phyloP scores from a whole-genome alignment of 139 green algal genomes.

The Spirogloea muscicola region DNA sequence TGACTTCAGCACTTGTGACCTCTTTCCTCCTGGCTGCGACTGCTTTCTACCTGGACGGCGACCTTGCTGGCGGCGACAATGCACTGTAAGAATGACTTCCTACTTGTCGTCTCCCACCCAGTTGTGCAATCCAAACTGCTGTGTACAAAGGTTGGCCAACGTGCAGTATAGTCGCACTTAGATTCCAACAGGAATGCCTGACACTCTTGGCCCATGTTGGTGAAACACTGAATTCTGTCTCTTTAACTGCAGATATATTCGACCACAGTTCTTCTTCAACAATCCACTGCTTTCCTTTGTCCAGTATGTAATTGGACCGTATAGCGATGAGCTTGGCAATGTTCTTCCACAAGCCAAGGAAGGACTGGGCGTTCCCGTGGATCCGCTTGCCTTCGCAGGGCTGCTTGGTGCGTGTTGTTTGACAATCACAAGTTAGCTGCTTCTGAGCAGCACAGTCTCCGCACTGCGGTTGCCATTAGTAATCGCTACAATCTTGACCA shows the following conservation, averaged over 20 bases:
- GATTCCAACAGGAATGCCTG: too few relatives aligned
- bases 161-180: too few relatives aligned
- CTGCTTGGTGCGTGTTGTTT: slow-evolving; percentile 32
- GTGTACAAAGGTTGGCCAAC: too few relatives aligned
- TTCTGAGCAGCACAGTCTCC: too few relatives aligned
- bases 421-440: too few relatives aligned
- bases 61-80: slow-evolving; percentile 11
- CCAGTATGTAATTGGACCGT: slow-evolving; percentile 47
- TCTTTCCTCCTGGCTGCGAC: slow-evolving; percentile 5
- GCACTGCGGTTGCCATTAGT: too few relatives aligned
- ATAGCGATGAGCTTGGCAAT: slow-evolving; percentile 42
- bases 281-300: slow-evolving; percentile 40
- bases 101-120: too few relatives aligned
- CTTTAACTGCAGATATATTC: slow-evolving; percentile 43
- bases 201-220: too few relatives aligned
- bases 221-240: too few relatives aligned
- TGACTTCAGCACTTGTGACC: neutral
- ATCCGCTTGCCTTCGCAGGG: slow-evolving; percentile 38
- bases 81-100: slow-evolving; percentile 32
- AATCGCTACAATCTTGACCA: too few relatives aligned
- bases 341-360: slow-evolving; percentile 35
- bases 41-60: slow-evolving; percentile 19
- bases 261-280: slow-evolving; percentile 25
- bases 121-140: too few relatives aligned
- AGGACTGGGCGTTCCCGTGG: slow-evolving; percentile 28